A percentile compares a stretch with the other conserved stretches of the same genome.
Evolutionary conservation across 106 monocot genomes (phyloP).

Genomic region (Acorus calamus): DNA sequence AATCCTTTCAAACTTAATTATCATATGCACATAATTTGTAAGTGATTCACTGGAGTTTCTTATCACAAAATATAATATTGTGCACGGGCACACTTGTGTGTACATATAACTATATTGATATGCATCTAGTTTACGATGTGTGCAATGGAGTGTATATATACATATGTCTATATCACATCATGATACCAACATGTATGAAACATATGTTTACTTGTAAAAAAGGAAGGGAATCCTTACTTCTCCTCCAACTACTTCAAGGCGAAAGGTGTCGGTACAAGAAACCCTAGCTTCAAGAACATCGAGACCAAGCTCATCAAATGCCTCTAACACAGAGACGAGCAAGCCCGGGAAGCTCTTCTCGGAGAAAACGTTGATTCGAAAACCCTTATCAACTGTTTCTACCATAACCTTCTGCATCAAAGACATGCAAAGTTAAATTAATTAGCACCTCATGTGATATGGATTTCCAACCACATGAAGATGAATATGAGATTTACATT

Average conservation of each 20-base stretch:
- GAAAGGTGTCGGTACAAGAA: constrained; percentile 76
- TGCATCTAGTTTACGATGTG: too few species aligned
- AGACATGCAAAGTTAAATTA: too few species aligned
- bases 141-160: too few species aligned
- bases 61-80: too few species aligned
- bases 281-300: constrained; percentile 78
- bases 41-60: too few species aligned
- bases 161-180: too few species aligned
- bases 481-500: constrained; percentile 17
- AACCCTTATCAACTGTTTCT: constrained; percentile 67
- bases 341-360: constrained; percentile 56
- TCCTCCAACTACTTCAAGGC: constrained; percentile 85
- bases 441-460: not conserved
- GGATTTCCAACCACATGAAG: not conserved
- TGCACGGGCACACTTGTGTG: too few species aligned
- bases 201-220: too few species aligned
- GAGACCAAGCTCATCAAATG: constrained; percentile 85
- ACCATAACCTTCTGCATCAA: constrained; percentile 58
- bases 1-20: too few species aligned
- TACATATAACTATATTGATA: too few species aligned
- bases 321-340: constrained; percentile 71
- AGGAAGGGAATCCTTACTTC: constrained; percentile 39
- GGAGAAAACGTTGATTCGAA: constrained; percentile 64
- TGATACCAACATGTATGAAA: too few species aligned
- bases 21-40: too few species aligned